These are phyloP conservation scores for Gossypium ekmanianum DNA, from an alignment of 345 rosid species.

Conservation along the genomic window DNA sequence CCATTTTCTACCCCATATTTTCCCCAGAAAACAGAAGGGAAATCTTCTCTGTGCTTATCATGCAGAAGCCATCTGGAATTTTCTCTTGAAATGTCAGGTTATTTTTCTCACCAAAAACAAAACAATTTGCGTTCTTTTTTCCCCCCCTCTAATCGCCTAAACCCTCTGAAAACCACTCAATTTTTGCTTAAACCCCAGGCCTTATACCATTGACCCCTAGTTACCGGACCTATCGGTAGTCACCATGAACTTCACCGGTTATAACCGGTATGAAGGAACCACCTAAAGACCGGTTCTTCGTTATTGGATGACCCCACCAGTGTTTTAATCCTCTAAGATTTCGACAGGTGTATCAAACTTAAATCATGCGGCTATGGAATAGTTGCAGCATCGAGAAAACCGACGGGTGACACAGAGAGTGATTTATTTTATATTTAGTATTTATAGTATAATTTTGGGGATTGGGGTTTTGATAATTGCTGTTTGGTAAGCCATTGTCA, in stretches of 20 bases:
- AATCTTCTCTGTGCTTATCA: conserved; percentile 14
- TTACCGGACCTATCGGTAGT: conserved; percentile 43
- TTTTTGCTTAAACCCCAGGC: conserved; percentile 55
- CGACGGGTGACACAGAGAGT: conserved; percentile 22
- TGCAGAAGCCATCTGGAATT: conserved; percentile 31
- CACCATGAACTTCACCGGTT: conserved; percentile 30
- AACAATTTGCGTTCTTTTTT: background rate
- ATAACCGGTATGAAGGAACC: conserved; percentile 26
- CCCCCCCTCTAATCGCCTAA: conserved; percentile 27
- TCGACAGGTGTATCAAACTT: conserved; percentile 33
- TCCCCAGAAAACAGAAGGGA: conserved; percentile 33
- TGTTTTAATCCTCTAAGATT: conserved; percentile 18
- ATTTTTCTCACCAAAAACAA: conserved; percentile 16
- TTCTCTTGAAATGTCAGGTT: conserved; percentile 14
- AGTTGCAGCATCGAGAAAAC: conserved; percentile 20
- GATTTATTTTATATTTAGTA: background rate
- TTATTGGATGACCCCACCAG: conserved; percentile 35
- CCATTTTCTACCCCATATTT: conserved; percentile 45
- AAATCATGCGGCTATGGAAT: conserved; percentile 26
- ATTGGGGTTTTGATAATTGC: background rate
- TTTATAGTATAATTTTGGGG: background rate
- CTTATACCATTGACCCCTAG: conserved; percentile 39
- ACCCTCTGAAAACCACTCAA: conserved; percentile 52
- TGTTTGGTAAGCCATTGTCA: background rate
- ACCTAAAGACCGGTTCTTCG: conserved; percentile 38